These are phyloP conservation scores for Calocybe cyanea DNA, from an alignment of 768 basidiomycete species.

Conservation along the genomic window DNA sequence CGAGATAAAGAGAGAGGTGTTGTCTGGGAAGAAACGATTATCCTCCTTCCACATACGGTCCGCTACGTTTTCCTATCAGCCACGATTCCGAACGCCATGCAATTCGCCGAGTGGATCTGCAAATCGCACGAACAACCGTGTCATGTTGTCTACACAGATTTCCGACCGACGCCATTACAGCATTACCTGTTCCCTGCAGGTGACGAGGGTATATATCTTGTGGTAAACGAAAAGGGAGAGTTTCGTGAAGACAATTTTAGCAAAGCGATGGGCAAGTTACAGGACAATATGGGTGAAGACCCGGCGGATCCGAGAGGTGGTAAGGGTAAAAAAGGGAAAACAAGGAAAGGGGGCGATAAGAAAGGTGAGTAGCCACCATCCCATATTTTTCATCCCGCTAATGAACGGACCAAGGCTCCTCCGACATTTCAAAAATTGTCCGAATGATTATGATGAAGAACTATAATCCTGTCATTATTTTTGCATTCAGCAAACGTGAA, in stretches of 20 bases:
- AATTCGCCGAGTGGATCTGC: conserved; percentile 99
- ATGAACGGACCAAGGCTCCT: conserved; percentile 50
- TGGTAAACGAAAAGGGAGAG: conserved; percentile 98
- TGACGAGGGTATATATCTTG: conserved; percentile 94
- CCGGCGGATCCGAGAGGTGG: conserved; percentile 84
- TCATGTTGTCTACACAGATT: conserved; percentile 99
- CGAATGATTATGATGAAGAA: conserved; percentile 98
- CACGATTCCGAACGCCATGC: conserved; percentile 99
- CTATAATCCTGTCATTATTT: conserved; percentile 97
- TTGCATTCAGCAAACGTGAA: conserved; percentile 97
- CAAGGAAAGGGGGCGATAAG: conserved; percentile 87
- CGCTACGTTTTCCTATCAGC: conserved; percentile 99
- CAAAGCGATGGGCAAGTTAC: conserved; percentile 94
- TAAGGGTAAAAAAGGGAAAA: conserved; percentile 88
- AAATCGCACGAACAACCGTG: conserved; percentile 97
- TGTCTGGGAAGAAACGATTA: conserved; percentile 99
- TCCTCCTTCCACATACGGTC: conserved; percentile 92
- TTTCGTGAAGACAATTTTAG: conserved; percentile 97
- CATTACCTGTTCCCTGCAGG: conserved; percentile 98
- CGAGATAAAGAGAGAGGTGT: conserved; percentile 98
- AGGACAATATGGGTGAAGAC: conserved; percentile 82
- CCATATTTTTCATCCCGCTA: not conserved
- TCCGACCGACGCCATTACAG: conserved; percentile 95
- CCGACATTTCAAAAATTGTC: conserved; percentile 96
- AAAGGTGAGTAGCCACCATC: conserved; percentile 56